A percentile compares a stretch with the other conserved stretches of the same genome.
Evolutionary conservation across 2,329 filamentous ascomycete species (phyloP).

Genomic region (Colletotrichum siamense): DNA sequence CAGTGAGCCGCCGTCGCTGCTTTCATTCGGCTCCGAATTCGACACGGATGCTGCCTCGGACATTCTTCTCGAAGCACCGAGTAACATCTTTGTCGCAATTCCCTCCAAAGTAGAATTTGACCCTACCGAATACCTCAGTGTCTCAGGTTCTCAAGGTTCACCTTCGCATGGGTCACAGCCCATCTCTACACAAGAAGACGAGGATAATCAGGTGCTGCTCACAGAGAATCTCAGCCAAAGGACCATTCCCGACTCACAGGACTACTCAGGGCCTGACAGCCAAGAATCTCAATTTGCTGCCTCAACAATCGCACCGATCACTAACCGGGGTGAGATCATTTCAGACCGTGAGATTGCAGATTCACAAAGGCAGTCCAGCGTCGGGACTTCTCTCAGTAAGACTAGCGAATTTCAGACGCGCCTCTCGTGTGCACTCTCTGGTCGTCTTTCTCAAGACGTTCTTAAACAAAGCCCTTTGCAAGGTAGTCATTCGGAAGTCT

Average conservation of each 20-base stretch:
- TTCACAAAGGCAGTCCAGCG: conserved; percentile 18
- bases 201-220: conserved; percentile 36
- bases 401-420: neutral
- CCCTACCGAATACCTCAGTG: conserved; percentile 38
- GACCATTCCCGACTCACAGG: conserved; percentile 52
- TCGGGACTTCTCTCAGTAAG: conserved; percentile 11
- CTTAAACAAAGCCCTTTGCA: neutral
- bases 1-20: conserved; percentile 2
- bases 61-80: neutral
- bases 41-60: conserved; percentile 20
- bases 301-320: neutral
- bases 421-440: neutral
- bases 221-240: conserved; percentile 35
- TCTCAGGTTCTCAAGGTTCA: conserved; percentile 31
- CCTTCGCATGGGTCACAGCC: conserved; percentile 34
- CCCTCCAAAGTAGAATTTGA: conserved; percentile 36
- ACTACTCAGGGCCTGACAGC: conserved; percentile 19
- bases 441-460: neutral
- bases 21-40: conserved; percentile 9
- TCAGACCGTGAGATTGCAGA: conserved; percentile 8
- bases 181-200: conserved; percentile 39
- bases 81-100: conserved; percentile 30
- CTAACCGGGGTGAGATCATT: neutral
- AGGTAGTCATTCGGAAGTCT: neutral
- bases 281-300: neutral